Conservation (phyloP, 192 early-diverging fungal species). For the Coemansia sp. region DNA sequence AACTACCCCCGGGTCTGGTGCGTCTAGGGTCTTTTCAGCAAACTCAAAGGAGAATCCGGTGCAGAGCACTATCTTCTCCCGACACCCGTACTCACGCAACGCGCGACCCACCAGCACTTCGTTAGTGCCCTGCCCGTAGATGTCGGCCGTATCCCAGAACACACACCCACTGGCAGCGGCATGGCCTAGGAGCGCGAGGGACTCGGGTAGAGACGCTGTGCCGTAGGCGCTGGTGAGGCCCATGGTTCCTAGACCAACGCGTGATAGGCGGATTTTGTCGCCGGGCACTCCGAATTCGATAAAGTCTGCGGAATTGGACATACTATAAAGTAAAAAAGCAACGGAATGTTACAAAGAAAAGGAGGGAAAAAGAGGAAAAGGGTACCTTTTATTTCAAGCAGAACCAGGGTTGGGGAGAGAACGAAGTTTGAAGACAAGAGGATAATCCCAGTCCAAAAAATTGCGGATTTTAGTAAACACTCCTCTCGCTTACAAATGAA, state of each 20-base stretch:
- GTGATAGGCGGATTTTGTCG: conserved; percentile 22
- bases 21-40: background rate
- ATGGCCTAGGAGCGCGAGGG: conserved; percentile 43
- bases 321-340: background rate
- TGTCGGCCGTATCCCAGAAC: conserved; percentile 62
- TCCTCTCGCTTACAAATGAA: too few species aligned
- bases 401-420: background rate
- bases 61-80: conserved; percentile 58
- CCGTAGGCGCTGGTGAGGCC: conserved; percentile 49
- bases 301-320: background rate
- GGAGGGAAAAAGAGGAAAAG: background rate
- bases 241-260: conserved; percentile 35
- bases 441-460: too few species aligned
- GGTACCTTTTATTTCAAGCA: background rate
- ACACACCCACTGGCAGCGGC: conserved; percentile 56
- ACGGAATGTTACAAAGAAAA: background rate
- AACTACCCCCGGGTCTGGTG: conserved; percentile 7
- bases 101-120: conserved; percentile 54
- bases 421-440: too few species aligned
- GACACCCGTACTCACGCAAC: conserved; percentile 35
- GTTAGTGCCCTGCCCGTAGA: conserved; percentile 59
- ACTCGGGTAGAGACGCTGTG: conserved; percentile 25
- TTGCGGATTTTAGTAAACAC: too few species aligned
- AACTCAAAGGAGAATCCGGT: conserved; percentile 60
- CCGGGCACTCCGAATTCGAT: conserved; percentile 31